Evolutionary conservation across 2,329 filamentous ascomycete species (phyloP), one percentile per base, ranked within the genome.

Genomic region (Xylaria sp.): DNA sequence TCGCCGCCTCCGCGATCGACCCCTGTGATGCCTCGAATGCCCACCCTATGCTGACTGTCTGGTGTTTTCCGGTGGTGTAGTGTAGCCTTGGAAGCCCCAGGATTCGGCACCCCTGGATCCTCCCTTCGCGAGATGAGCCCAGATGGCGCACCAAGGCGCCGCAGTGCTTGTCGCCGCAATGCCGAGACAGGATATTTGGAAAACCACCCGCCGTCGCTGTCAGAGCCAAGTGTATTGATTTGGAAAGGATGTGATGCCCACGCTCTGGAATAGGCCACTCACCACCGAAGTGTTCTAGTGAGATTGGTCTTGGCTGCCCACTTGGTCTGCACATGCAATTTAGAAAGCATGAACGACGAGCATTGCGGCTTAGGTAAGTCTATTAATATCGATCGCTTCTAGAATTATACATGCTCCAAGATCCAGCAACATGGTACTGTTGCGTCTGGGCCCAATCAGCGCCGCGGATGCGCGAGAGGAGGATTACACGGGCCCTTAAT

Each of bases 281-380:
- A 59, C 49, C 13, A 9, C 48, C 17, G 40, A 54, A 38, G 9
- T 29, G 31, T 15, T 19, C 37, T 37, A 49, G 49, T 17, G 51
- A 61, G 31, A 10, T 29, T 38, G 19, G 29, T 33, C 43, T 49
- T 58, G 54, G 43, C 60, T 21, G 40, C 21, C 29, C 17, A 56
- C 31, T n/a, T n/a, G 23, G 44, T 41, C 33, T 55, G 15, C n/a
- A 27, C 21, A 10, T 17, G 21, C n/a, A 53, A 52, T 47, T 37
- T 38, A 31, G 51, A 47, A 33, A 19, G 53, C 46, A 35, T 58
- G 49, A 46, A 44, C 19, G n/a, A 49, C 19, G 25, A 49, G 55
- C 44, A 51, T 63, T 29, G 27, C 38, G 27, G 60, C 51, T 55
- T 60, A 54, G 27, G 38, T 60, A 60, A 55, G 17, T 55, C 44